Percentiles rank a stretch among this genome's conserved stretches.
phyloP scores from a whole-genome alignment of 306 rosid genomes.

The Neltuma alba region DNA sequence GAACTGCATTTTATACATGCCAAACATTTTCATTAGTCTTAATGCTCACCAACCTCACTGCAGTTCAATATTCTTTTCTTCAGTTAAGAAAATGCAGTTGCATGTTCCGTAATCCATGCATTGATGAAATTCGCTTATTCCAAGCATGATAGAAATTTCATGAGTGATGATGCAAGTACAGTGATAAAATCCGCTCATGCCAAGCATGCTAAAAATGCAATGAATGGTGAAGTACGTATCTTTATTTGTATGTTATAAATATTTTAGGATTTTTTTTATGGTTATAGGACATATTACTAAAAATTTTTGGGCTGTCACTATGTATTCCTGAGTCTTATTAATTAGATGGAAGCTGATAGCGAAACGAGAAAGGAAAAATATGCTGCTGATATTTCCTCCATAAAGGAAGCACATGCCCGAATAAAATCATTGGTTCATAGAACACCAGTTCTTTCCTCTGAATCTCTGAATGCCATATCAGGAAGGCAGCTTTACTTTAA shows the following conservation, averaged over 20 bases:
- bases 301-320: slow-evolving; percentile 8
- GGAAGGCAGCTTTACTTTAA: slow-evolving; percentile 82
- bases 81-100: not conserved
- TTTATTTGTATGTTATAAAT: not conserved
- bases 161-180: not conserved
- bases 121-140: not conserved
- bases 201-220: not conserved
- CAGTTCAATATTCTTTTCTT: not conserved
- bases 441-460: slow-evolving; percentile 75
- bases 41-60: not conserved
- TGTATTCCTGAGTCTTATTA: slow-evolving; percentile 14
- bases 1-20: not conserved
- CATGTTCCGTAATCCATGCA: not conserved
- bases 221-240: not conserved
- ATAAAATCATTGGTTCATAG: slow-evolving; percentile 60
- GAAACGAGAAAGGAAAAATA: slow-evolving; percentile 53
- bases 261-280: not conserved
- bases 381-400: slow-evolving; percentile 83
- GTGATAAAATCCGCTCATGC: not conserved
- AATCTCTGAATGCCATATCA: slow-evolving; percentile 61
- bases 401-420: slow-evolving; percentile 70
- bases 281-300: slow-evolving; percentile 1
- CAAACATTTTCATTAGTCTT: not conserved
- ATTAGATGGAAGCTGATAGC: slow-evolving; percentile 59
- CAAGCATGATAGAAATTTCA: not conserved